These are phyloP conservation scores for Stachybotrys chartarum DNA, from an alignment of 2,329 filamentous ascomycete genomes.

Conservation along the genomic window DNA sequence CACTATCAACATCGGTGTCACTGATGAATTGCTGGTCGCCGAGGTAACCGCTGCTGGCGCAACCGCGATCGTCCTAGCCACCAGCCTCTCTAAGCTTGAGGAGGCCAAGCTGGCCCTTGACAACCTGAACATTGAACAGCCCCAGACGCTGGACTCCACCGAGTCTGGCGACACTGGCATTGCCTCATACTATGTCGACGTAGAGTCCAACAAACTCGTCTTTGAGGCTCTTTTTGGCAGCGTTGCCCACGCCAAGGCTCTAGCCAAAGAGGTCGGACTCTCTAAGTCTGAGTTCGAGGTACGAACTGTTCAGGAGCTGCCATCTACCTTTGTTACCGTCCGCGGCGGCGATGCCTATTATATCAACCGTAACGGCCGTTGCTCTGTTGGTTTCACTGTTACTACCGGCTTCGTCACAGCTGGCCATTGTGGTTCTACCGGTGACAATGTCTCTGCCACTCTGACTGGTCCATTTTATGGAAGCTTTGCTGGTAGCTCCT, in stretches of 20 bases:
- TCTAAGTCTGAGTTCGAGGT: slow-evolving; percentile 6
- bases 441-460: not conserved
- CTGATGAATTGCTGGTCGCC: slow-evolving; percentile 1
- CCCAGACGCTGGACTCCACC: not conserved
- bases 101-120: slow-evolving; percentile 2
- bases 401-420: slow-evolving; percentile 4
- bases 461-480: not conserved
- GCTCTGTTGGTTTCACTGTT: slow-evolving; percentile 7
- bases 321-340: slow-evolving; percentile 1
- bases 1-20: slow-evolving; percentile 3
- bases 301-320: slow-evolving; percentile 3
- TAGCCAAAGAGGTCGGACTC: slow-evolving; percentile 5
- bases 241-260: slow-evolving; percentile 1
- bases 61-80: slow-evolving; percentile 2
- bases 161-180: slow-evolving; percentile 2
- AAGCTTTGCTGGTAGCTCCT: slow-evolving; percentile 3
- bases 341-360: slow-evolving; percentile 5
- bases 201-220: slow-evolving; percentile 6
- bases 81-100: slow-evolving; percentile 5
- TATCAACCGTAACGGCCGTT: slow-evolving; percentile 4
- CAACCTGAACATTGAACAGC: not conserved
- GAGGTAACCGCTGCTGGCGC: slow-evolving; percentile 2
- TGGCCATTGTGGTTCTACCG: slow-evolving; percentile 4
- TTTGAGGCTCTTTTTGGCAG: slow-evolving; percentile 4
- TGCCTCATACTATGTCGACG: slow-evolving; percentile 6